These are phyloP conservation scores for Phytomonas francai DNA, from an alignment of 208 protist genomes.

Conservation along the genomic window DNA sequence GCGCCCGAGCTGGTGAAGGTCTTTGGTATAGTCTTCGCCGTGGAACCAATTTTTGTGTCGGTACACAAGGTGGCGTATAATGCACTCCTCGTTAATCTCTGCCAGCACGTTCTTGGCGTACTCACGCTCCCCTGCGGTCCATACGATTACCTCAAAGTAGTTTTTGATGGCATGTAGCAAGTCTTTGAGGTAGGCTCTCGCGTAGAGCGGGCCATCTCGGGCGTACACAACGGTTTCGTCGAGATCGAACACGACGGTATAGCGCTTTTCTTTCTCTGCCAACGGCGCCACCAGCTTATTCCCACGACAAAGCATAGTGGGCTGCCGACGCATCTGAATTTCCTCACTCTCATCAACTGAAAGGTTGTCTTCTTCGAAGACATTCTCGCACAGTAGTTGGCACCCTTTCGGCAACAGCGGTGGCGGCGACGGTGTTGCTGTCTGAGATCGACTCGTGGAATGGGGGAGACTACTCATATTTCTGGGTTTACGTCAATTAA, in stretches of 20 bases:
- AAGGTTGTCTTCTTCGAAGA: constrained; percentile 44
- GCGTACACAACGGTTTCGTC: constrained; percentile 91
- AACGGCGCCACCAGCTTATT: constrained; percentile 53
- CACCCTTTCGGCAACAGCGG: constrained; percentile 60
- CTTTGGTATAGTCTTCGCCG: constrained; percentile 78
- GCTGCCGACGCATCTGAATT: constrained; percentile 59
- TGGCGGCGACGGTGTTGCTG: constrained; percentile 16
- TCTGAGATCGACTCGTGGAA: too few relatives aligned
- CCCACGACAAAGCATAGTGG: constrained; percentile 55
- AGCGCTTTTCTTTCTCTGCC: constrained; percentile 28
- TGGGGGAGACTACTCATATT: too few relatives aligned
- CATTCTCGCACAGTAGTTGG: constrained; percentile 63
- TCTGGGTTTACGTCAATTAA: too few relatives aligned
- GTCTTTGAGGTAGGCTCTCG: constrained; percentile 68
- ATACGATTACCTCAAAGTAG: constrained; percentile 86
- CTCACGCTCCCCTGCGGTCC: constrained; percentile 83
- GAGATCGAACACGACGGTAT: constrained; percentile 86
- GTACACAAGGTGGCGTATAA: constrained; percentile 78
- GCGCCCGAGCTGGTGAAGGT: constrained; percentile 66
- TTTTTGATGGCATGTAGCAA: constrained; percentile 67
- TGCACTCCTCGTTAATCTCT: constrained; percentile 79
- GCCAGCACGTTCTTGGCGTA: constrained; percentile 87
- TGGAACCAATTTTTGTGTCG: constrained; percentile 72
- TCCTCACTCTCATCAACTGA: constrained; percentile 29
- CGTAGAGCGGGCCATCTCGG: constrained; percentile 78